Evolutionary conservation across 176 grass and related monocot species (phyloP), one percentile per base, ranked within the genome.

Genomic region (Zoysia japonica): DNA sequence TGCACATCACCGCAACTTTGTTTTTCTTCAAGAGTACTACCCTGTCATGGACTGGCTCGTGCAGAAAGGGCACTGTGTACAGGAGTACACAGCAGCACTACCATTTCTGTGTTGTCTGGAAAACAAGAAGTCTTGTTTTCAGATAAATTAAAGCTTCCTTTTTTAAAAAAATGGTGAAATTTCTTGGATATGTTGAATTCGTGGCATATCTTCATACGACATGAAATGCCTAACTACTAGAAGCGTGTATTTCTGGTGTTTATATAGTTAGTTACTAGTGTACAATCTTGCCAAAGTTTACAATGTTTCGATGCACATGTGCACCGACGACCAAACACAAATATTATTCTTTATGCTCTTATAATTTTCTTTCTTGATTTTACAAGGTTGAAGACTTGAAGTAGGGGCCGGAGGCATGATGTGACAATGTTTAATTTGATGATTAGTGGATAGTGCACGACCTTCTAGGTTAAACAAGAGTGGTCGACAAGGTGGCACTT

Each of bases 401-500:
- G 68, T 79, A 79, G 75, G 83, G 83, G 60, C 48, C 60, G 68
- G 75, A 41, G 68, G 72, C 3, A 45, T n/a, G 42, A 70, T 73
- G 51, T 37, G 50, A 37, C 49, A 85, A 50, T 28, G 59, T 71
- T 51, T 88, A 76, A 49, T 71, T 71, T 81, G 71, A 65, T 46
- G 65, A 70, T 85, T 81, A 80, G 65, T 59, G 38, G 60, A 53
- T 19, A 66, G 19, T 77, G 67, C 82, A 63, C 87, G 76, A 54
- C 36, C 7, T 81, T 84, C 82, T 47, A 88, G 49, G 71, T 3
- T 17, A 59, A 70, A 53, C 78, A 28, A 28, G 71, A 71, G 77
- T 63, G 53, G 70, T 76, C 47, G 87, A 88, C 77, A 85, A 72
- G 87, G 71, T 65, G 82, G 72, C 81, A 41, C 72, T 84, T 76